phyloP scores from a whole-genome alignment of 2,329 filamentous ascomycete species.

The Lasiodiplodia gonubiensis region DNA sequence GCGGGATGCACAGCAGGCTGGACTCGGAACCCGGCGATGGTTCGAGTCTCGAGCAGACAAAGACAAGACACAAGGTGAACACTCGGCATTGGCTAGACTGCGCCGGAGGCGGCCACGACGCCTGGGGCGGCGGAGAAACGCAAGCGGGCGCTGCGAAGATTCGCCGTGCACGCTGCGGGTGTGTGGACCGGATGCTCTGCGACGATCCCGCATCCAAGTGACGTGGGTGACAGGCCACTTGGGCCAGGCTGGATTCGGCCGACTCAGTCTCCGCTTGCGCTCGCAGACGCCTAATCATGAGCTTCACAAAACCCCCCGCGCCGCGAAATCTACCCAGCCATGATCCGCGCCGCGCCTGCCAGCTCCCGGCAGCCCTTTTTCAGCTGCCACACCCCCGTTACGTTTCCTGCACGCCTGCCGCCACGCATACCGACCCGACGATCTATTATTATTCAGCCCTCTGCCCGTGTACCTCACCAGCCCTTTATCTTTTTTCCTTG shows the following conservation, averaged over 20 bases:
- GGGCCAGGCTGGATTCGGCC: conserved; percentile 19
- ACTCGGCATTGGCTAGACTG: not conserved
- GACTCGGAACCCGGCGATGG: conserved; percentile 10
- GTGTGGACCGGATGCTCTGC: not conserved
- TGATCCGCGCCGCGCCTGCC: conserved; percentile 13
- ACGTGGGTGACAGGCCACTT: conserved; percentile 24
- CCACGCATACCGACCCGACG: conserved; percentile 5
- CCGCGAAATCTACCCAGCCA: conserved; percentile 15
- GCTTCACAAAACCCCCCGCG: conserved; percentile 21
- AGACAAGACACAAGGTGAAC: not conserved
- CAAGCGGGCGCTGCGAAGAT: conserved; percentile 1
- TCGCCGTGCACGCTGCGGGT: not conserved
- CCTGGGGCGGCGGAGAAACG: not conserved
- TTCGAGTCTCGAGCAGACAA: conserved; percentile 7
- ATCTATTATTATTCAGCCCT: conserved; percentile 18
- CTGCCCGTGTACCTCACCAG: not conserved
- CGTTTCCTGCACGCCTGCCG: not conserved
- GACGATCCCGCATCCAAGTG: conserved; percentile 11
- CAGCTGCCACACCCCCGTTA: conserved; percentile 1
- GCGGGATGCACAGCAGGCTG: not conserved
- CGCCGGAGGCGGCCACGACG: not conserved
- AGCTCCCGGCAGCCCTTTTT: conserved; percentile 4
- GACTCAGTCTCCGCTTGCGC: conserved; percentile 17
- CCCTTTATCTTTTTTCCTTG: not conserved
- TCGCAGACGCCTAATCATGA: conserved; percentile 4